Evolutionary conservation across 2,329 filamentous ascomycete species (phyloP), one percentile per base, ranked within the genome.

Genomic region (Helotiales sp.): DNA sequence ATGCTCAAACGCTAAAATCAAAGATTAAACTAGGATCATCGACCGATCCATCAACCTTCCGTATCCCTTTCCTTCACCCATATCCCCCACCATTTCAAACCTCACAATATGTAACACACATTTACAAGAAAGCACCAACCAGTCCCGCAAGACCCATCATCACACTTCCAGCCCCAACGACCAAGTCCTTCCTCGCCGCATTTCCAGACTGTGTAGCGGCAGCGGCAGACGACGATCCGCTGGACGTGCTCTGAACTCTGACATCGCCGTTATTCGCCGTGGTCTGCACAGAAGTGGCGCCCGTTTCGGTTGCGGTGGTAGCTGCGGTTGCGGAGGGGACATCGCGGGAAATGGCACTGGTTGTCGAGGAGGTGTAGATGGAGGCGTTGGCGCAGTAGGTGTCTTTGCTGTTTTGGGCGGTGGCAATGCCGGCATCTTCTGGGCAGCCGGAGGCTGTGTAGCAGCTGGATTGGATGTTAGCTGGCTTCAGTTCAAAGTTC

Each of bases 401-500:
- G 17, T 62, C 59, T 32, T 74, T 67, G 11, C 49, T 66, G 20
- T 69, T 70, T 1, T 67, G 65, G 37, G 67, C 64, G 3, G 59
- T 54, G 8, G 64, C 37, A 28, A 69, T 65, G 59, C 76, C 77
- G 17, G 79, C 69, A 73, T 84, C 81, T 70, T 80, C 77, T 61
- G 87, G 86, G 80, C 88, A 90, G 81, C 88, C 87, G 85, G 80
- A 88, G 89, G 84, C 88, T 90, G 34, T 82, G 84, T 66, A 65
- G 15, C 8, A 22, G 22, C 24, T 3, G 30, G 45, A 26, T 0
- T 7, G 11, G 17, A 50, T 69, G 69, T 70, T 65, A 71, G 65
- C 59, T 6, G 17, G 13, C 2, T 45, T 54, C n/a, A n/a, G 10
- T 47, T 28, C 32, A 6, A n/a, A n/a, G n/a, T n/a, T n/a, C n/a